phyloP scores from a whole-genome alignment of 805 yeast genomes.

The Pichia cephalocereana region DNA sequence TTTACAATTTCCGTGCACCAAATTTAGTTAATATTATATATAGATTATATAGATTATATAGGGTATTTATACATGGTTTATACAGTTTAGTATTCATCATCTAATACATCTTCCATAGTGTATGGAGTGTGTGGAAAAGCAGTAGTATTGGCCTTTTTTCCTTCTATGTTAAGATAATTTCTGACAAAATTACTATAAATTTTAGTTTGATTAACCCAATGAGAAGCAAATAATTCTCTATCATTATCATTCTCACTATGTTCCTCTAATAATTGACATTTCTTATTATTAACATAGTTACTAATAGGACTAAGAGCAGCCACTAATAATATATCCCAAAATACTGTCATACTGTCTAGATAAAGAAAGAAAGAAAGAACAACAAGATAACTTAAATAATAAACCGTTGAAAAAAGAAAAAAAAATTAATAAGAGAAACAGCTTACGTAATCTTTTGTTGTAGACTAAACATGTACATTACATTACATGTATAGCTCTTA shows the following conservation, averaged over 20 bases:
- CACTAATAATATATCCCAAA: constrained; percentile 11
- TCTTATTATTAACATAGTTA: constrained; percentile 11
- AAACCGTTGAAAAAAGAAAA: too few relatives aligned
- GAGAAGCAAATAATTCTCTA: constrained; percentile 8
- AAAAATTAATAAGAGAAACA: too few relatives aligned
- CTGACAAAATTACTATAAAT: constrained; percentile 12
- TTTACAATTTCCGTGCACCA: too few relatives aligned
- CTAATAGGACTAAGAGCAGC: constrained; percentile 10
- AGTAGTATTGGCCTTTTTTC: background rate
- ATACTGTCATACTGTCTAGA: constrained; percentile 8
- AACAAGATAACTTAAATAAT: too few relatives aligned
- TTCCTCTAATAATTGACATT: constrained; percentile 9
- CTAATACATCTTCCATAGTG: background rate
- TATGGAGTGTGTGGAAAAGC: too few relatives aligned
- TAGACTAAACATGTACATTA: too few relatives aligned
- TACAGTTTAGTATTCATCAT: background rate
- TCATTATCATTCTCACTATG: constrained; percentile 7
- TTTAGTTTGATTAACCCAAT: constrained; percentile 11
- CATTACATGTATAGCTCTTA: too few relatives aligned
- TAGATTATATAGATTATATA: too few relatives aligned
- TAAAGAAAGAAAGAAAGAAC: background rate
- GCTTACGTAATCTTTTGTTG: too few relatives aligned
- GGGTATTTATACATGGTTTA: too few relatives aligned
- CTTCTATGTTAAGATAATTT: constrained; percentile 7
- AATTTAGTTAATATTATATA: too few relatives aligned